Percentiles rank a stretch among this genome's conserved stretches.
Conservation (phyloP, 768 basidiomycete genomes). For the Amanita fuliginea region DNA sequence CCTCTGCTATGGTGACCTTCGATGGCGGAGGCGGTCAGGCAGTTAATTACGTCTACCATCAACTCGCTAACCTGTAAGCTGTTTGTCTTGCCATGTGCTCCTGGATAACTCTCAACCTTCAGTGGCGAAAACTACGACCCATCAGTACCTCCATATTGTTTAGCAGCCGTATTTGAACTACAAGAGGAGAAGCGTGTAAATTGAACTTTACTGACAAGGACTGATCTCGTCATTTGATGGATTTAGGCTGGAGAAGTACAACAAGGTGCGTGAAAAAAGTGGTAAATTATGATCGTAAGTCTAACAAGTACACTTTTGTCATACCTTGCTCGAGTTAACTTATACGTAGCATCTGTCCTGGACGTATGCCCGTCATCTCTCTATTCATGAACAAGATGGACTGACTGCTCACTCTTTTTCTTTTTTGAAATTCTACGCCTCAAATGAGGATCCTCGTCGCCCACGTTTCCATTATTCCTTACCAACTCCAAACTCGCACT, state of each 20-base stretch:
- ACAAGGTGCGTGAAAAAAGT: background rate
- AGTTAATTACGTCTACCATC: conserved; percentile 40
- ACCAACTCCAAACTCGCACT: too few species aligned
- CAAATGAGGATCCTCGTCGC: too few species aligned
- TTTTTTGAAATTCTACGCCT: too few species aligned
- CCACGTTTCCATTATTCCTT: too few species aligned
- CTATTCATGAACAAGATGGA: too few species aligned
- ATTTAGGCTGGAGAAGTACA: conserved; percentile 25
- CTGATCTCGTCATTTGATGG: conserved; percentile 13
- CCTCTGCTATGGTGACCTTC: conserved; percentile 29
- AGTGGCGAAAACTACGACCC: conserved; percentile 31
- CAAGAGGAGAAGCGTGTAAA: conserved; percentile 32
- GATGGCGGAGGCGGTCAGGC: conserved; percentile 38
- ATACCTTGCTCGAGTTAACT: too few species aligned
- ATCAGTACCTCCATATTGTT: conserved; percentile 30
- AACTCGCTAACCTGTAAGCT: conserved; percentile 23
- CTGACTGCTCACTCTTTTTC: too few species aligned
- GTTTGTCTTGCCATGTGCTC: background rate
- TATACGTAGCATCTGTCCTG: too few species aligned
- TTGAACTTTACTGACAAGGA: background rate
- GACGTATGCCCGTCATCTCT: too few species aligned
- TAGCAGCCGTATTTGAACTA: conserved; percentile 29
- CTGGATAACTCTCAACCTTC: background rate
- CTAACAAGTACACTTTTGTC: background rate
- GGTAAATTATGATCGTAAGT: background rate